phyloP scores from a whole-genome alignment of 148 eudicot species.

The Chenopodium album region DNA sequence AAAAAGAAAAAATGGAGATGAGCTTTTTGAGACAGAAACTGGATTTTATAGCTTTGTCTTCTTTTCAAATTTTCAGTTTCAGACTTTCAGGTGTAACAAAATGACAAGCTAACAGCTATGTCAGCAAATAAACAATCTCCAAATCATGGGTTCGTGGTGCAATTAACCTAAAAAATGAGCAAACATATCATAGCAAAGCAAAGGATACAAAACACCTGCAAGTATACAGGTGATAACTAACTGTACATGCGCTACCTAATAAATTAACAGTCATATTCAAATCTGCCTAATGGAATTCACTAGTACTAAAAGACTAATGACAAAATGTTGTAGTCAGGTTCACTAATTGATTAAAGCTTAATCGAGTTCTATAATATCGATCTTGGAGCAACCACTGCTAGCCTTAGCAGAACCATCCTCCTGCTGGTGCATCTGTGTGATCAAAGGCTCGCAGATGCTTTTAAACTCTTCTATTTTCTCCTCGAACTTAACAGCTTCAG shows the following conservation, averaged over 20 bases:
- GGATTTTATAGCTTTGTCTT: too few species aligned
- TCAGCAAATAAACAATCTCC: too few species aligned
- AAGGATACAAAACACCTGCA: too few species aligned
- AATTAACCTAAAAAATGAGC: too few species aligned
- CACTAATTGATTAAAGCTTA: background rate
- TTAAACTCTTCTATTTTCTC: background rate
- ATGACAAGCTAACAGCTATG: too few species aligned
- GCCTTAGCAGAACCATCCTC: background rate
- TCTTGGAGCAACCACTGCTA: background rate
- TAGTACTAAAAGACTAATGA: background rate
- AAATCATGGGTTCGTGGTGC: too few species aligned
- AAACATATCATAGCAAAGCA: too few species aligned
- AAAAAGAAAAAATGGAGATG: too few species aligned
- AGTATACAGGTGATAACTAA: too few species aligned
- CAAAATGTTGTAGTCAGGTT: background rate
- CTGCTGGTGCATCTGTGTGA: background rate
- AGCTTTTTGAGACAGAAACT: too few species aligned
- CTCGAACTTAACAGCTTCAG: background rate
- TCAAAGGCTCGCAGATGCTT: background rate
- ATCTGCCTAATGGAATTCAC: background rate
- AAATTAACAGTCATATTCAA: background rate
- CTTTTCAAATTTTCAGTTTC: too few species aligned
- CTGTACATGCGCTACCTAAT: background rate
- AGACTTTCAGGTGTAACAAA: too few species aligned
- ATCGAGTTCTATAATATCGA: background rate